phyloP scores from a whole-genome alignment of 805 yeast genomes.

The Candida bentonensis region DNA sequence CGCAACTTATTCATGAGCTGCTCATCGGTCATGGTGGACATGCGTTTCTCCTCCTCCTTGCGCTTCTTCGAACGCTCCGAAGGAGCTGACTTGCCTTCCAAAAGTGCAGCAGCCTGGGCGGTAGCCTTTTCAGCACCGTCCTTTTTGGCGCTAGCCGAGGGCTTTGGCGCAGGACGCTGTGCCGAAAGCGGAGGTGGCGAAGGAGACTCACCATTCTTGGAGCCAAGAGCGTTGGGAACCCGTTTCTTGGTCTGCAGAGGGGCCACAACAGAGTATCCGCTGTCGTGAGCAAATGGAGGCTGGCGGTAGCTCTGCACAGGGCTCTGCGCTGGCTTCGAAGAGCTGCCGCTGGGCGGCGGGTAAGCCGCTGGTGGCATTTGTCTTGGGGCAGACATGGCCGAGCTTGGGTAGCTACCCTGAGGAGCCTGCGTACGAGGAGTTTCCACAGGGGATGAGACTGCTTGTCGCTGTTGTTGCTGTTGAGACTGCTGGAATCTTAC shows the following conservation, averaged over 20 bases:
- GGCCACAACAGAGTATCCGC: background rate
- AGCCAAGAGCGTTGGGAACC: background rate
- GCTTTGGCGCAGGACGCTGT: background rate
- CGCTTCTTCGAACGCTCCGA: constrained; percentile 29
- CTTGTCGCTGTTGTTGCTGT: background rate
- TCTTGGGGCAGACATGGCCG: constrained; percentile 2
- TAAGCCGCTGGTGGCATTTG: background rate
- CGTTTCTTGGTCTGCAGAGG: background rate
- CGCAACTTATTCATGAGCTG: constrained; percentile 72
- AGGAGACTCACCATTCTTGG: background rate
- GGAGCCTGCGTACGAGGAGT: constrained; percentile 1
- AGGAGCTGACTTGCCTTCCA: constrained; percentile 22
- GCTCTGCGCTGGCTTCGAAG: background rate
- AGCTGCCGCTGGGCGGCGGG: background rate
- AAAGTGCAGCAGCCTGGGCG: constrained; percentile 18
- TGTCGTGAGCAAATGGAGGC: background rate
- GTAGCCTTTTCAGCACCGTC: constrained; percentile 27
- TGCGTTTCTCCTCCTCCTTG: constrained; percentile 45
- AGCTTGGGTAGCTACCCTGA: no score
- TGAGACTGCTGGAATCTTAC: background rate
- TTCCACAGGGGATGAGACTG: constrained; percentile 2
- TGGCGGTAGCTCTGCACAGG: background rate
- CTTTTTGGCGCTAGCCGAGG: background rate
- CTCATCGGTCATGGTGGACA: constrained; percentile 63
- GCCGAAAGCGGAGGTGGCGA: background rate